phyloP scores from a whole-genome alignment of 164 flowering plant genomes.

The Nymphaea thermarum region DNA sequence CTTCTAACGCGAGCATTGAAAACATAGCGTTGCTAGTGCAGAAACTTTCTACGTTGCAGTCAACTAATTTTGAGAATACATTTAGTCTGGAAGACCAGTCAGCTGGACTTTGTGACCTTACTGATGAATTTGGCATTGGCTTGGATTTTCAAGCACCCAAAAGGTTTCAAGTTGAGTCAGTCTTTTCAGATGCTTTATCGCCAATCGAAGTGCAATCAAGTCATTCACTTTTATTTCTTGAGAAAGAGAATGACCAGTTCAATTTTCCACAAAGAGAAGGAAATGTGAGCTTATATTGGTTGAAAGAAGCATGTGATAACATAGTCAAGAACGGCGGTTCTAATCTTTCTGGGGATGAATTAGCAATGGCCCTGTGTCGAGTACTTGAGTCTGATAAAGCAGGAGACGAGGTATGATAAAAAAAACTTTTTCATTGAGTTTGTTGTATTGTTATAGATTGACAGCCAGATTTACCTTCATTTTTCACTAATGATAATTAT shows the following conservation, averaged over 20 bases:
- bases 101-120: conserved; percentile 18
- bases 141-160: conserved; percentile 58
- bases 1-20: conserved; percentile 34
- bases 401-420: conserved; percentile 81
- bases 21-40: conserved; percentile 45
- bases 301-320: conserved; percentile 65
- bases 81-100: conserved; percentile 12
- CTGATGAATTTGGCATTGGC: conserved; percentile 67
- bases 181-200: neutral
- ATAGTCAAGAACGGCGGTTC: conserved; percentile 58
- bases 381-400: conserved; percentile 87
- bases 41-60: conserved; percentile 42
- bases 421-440: neutral
- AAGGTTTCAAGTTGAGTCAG: conserved; percentile 48
- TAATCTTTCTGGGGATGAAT: conserved; percentile 82
- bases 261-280: conserved; percentile 12
- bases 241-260: conserved; percentile 16
- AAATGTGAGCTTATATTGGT: conserved; percentile 63
- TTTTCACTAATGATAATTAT: too few species aligned
- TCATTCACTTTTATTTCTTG: conserved; percentile 19
- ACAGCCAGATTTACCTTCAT: neutral
- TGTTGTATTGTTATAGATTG: neutral
- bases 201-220: neutral
- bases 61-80: conserved; percentile 16
- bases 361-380: conserved; percentile 90